Evolutionary conservation across 495 filamentous ascomycete genomes (phyloP).

Genomic region (Corynascus novoguineensis): DNA sequence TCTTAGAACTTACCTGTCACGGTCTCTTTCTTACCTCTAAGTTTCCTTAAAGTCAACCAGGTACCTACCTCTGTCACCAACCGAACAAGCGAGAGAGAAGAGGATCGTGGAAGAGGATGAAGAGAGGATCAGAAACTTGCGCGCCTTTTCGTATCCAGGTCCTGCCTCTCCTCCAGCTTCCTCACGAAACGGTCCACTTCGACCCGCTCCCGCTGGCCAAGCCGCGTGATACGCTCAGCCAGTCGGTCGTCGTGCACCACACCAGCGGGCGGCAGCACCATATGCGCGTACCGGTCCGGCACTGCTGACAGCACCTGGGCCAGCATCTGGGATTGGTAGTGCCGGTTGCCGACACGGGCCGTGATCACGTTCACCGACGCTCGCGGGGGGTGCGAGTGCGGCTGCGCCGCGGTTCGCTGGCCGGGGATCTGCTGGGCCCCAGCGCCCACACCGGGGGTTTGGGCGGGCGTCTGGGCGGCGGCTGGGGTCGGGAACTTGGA

Average conservation of each 20-base stretch:
- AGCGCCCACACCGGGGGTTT: no score
- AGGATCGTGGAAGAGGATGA: neutral
- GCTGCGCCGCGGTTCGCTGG: no score
- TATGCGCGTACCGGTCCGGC: neutral
- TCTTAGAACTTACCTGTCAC: neutral
- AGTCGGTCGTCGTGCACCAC: neutral
- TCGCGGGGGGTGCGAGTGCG: constrained; percentile 5
- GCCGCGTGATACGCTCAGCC: neutral
- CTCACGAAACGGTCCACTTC: constrained; percentile 6
- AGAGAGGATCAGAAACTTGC: neutral
- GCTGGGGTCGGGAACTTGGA: no score
- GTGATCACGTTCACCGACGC: constrained; percentile 1
- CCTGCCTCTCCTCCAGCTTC: constrained; percentile 1
- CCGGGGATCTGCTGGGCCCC: no score
- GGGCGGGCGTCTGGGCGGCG: no score
- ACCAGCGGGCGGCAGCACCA: neutral
- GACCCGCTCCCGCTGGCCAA: constrained; percentile 2
- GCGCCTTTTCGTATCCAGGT: neutral
- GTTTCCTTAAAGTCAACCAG: no score
- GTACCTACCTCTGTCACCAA: no score
- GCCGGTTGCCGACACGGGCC: constrained; percentile 4
- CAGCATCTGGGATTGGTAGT: constrained; percentile 13
- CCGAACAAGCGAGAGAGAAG: neutral
- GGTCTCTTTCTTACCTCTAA: neutral
- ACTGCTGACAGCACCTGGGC: constrained; percentile 2